Percentiles rank a stretch among this genome's conserved stretches.
These are phyloP conservation scores for Bremia lactucae DNA, from an alignment of 352 stramenopile genomes.

Conservation along the genomic window DNA sequence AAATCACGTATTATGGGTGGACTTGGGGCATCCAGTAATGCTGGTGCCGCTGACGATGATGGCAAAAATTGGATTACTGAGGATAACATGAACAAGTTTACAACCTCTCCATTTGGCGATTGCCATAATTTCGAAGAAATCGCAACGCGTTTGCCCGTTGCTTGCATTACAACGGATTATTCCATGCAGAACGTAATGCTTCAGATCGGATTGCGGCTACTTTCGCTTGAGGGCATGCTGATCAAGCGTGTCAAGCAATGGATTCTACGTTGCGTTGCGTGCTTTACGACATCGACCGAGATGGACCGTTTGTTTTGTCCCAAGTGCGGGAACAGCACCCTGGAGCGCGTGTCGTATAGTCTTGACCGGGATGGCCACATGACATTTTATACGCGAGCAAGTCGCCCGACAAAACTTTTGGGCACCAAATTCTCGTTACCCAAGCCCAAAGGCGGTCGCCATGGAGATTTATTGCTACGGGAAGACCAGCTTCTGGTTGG, in stretches of 20 bases:
- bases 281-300: constrained; percentile 91
- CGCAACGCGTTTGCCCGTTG: constrained; percentile 35
- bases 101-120: constrained; percentile 65
- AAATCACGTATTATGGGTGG: constrained; percentile 83
- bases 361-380: constrained; percentile 88
- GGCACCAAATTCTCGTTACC: constrained; percentile 97
- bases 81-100: constrained; percentile 53
- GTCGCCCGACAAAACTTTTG: constrained; percentile 82
- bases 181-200: constrained; percentile 87
- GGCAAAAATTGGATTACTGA: constrained; percentile 83
- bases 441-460: constrained; percentile 86
- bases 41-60: constrained; percentile 64
- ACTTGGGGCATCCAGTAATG: constrained; percentile 70
- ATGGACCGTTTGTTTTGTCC: constrained; percentile 93
- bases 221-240: constrained; percentile 76
- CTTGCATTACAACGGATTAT: constrained; percentile 84
- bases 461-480: constrained; percentile 93
- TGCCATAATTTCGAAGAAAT: constrained; percentile 55
- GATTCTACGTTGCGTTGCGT: constrained; percentile 95
- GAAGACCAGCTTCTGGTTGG: constrained; percentile 96
- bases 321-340: constrained; percentile 91
- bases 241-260: constrained; percentile 89
- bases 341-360: constrained; percentile 92
- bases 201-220: constrained; percentile 76
- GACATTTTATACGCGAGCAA: constrained; percentile 76